Evolutionary conservation across 306 rosid species (phyloP).

Genomic region (Leucaena leucocephala): DNA sequence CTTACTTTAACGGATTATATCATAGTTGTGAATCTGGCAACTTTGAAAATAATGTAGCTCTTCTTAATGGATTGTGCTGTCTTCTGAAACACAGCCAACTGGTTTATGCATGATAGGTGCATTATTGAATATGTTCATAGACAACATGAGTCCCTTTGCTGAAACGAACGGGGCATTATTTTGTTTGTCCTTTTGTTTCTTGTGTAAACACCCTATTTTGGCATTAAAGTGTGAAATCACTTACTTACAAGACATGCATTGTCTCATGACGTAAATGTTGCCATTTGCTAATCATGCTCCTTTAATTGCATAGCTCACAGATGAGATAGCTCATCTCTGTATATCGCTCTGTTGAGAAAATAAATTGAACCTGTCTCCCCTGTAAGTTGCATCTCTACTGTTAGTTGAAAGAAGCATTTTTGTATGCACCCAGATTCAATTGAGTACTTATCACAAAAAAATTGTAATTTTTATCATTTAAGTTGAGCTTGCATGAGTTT

Average conservation of each 20-base stretch:
- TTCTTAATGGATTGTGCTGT: background rate
- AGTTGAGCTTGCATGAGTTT: too few relatives aligned
- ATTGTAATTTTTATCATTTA: background rate
- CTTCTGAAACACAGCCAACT: background rate
- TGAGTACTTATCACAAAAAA: background rate
- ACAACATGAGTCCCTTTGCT: background rate
- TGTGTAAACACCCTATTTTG: background rate
- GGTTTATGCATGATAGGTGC: background rate
- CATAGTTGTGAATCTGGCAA: background rate
- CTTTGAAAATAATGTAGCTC: background rate
- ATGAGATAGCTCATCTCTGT: background rate
- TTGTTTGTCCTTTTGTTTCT: slow-evolving; percentile 3
- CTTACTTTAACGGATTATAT: background rate
- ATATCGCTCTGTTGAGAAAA: background rate
- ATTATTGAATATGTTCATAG: slow-evolving; percentile 1
- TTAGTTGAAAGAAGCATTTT: background rate
- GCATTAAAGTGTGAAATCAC: background rate
- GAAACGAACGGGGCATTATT: background rate
- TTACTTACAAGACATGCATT: background rate
- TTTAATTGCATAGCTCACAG: slow-evolving; percentile 4
- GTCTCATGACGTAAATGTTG: background rate
- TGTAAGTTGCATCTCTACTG: background rate
- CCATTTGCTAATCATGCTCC: slow-evolving; percentile 6
- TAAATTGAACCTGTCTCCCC: slow-evolving; percentile 21
- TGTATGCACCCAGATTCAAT: background rate